These are phyloP conservation scores for Scalesia atractyloides DNA, from an alignment of 129 eudicot species.

Conservation along the genomic window DNA sequence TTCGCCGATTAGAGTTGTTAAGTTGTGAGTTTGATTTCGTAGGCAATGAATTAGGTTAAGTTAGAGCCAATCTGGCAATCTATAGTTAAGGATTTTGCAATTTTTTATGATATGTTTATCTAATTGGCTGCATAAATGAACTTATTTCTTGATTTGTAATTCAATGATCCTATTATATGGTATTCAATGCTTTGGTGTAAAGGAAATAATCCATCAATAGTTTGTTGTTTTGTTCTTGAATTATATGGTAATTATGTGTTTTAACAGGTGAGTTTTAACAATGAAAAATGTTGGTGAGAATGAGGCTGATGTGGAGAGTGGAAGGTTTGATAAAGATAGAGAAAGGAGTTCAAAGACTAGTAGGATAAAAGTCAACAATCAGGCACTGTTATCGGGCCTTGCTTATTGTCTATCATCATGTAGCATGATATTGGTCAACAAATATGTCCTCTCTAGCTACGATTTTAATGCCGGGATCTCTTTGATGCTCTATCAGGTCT, in stretches of 20 bases:
- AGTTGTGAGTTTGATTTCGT: background rate
- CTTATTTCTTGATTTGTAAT: background rate
- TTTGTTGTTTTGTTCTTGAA: background rate
- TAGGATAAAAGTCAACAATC: slow-evolving; percentile 54
- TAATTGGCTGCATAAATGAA: background rate
- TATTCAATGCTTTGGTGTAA: slow-evolving; percentile 14
- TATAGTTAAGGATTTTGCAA: background rate
- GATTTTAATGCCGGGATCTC: slow-evolving; percentile 96
- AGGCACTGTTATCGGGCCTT: slow-evolving; percentile 82
- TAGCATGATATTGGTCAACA: slow-evolving; percentile 96
- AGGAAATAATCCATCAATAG: background rate
- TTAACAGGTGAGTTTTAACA: slow-evolving; percentile 43
- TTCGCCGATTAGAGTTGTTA: background rate
- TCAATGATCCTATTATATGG: background rate
- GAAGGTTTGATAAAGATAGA: slow-evolving; percentile 55
- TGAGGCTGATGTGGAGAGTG: slow-evolving; percentile 73
- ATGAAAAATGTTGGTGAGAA: slow-evolving; percentile 55
- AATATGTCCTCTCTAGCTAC: slow-evolving; percentile 92
- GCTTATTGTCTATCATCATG: slow-evolving; percentile 93
- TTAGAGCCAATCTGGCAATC: background rate
- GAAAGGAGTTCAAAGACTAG: slow-evolving; percentile 52
- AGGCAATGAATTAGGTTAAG: background rate
- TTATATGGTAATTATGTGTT: background rate
- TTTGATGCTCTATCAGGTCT: slow-evolving; percentile 97
- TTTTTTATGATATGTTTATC: background rate